Evolutionary conservation across 768 basidiomycete species (phyloP), one percentile per base, ranked within the genome.

Genomic region (Termitomyces sp.): DNA sequence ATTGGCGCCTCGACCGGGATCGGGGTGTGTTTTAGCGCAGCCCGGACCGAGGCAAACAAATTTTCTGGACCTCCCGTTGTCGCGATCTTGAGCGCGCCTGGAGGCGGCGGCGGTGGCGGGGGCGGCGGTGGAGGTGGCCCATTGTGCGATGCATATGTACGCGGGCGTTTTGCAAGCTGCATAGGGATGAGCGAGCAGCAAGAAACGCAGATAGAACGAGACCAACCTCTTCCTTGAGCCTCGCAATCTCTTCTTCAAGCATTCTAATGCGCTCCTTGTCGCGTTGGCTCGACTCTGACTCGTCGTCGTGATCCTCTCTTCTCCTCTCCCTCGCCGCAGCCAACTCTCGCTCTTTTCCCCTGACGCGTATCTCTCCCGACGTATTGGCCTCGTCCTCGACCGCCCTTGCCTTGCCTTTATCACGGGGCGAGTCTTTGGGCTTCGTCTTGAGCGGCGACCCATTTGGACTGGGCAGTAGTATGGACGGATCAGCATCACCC

Each of bases 1-100:
- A 90, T 90, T 0, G 88, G 85, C 0, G 82, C 83, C 67, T 90
- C 88, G 18, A 79, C 72, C 0, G 88, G 88, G 1, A 72, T 65
- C 1, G 73, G 76, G 5, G 79, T 77, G 28, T 77, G 82, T 52
- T 85, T 86, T 22, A 92, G 75, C 14, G 82, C 75, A n/a, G 90
- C 86, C 3, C 90, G 85, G 3, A 82, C 84, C 24, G 78, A 73
- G 3, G 78, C 72, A 55, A 89, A 86, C 43, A 85, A 76, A 61
- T 36, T 73, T 56, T 54, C 65, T 60, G 63, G 65, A 63, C 59
- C 75, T 56, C 65, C 54, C 3, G 63, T 50, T 43, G 62, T 56
- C 16, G 74, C 64, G 30, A 70, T 50, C 32, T 52, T 75, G 71
- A 18, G 76, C 68, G 3, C 73, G 68, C 0, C 75, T 32, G 67